A percentile compares a stretch with the other conserved stretches of the same genome.
These are phyloP conservation scores for Lecanicillium sp. DNA, from an alignment of 2,329 filamentous ascomycete genomes.

Conservation along the genomic window DNA sequence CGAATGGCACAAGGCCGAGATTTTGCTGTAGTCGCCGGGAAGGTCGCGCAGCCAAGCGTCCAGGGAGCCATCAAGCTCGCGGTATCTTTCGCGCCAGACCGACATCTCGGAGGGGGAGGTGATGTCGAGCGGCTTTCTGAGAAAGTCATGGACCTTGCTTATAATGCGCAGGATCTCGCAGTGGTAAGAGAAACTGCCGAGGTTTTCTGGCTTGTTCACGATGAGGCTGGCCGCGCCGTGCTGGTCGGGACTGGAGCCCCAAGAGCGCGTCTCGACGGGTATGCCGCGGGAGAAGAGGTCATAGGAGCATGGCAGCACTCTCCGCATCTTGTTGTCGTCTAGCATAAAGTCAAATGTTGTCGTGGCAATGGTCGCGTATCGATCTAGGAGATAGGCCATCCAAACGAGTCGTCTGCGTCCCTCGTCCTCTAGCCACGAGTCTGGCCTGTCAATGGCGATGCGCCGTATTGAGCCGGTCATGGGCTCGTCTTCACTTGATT, in stretches of 20 bases:
- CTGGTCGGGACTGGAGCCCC: conserved; percentile 21
- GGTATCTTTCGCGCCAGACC: conserved; percentile 36
- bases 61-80: conserved; percentile 32
- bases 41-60: conserved; percentile 37
- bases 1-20: conserved; percentile 39
- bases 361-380: conserved; percentile 38
- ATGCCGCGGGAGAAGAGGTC: conserved; percentile 39
- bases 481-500: conserved; percentile 26
- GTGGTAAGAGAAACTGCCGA: conserved; percentile 40
- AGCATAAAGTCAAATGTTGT: conserved; percentile 37
- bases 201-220: conserved; percentile 35
- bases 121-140: conserved; percentile 34
- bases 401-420: conserved; percentile 36
- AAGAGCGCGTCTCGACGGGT: conserved; percentile 35
- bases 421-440: conserved; percentile 41
- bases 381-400: conserved; percentile 40
- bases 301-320: conserved; percentile 38
- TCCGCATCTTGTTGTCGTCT: conserved; percentile 33
- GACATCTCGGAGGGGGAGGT: conserved; percentile 33
- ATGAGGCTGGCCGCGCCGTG: conserved; percentile 23
- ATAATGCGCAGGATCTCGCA: conserved; percentile 39
- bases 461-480: conserved; percentile 30
- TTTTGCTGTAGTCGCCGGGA: conserved; percentile 40
- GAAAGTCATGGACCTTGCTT: conserved; percentile 37
- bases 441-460: conserved; percentile 29